A percentile compares a stretch with the other conserved stretches of the same genome.
Conservation (phyloP, 805 yeast species). For the Candida chauliodis region DNA sequence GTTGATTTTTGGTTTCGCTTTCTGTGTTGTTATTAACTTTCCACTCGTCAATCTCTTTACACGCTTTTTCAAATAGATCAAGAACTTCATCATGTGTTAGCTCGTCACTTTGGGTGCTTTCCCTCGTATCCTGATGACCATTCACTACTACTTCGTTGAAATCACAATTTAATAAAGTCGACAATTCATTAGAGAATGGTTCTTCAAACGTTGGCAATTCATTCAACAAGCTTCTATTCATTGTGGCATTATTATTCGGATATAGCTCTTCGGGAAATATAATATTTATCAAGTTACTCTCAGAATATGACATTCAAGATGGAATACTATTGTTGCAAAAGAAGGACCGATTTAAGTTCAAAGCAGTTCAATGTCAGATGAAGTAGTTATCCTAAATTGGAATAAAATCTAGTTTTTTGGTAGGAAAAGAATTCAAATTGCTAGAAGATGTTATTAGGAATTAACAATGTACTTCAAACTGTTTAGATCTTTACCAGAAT, state of each 20-base stretch:
- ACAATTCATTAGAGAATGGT: background rate
- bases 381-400: too few species aligned
- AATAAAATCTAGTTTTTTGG: too few species aligned
- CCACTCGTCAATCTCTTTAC: constrained; percentile 11
- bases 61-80: constrained; percentile 9
- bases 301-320: constrained; percentile 1
- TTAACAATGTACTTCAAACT: too few species aligned
- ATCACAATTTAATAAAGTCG: background rate
- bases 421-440: background rate
- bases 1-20: too few species aligned
- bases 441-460: background rate
- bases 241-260: background rate
- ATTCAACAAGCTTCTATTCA: background rate
- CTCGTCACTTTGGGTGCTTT: background rate
- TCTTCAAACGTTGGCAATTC: background rate
- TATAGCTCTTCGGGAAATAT: constrained; percentile 6
- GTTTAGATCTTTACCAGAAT: background rate
- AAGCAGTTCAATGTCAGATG: constrained; percentile 5
- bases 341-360: background rate
- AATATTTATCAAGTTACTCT: background rate
- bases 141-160: background rate
- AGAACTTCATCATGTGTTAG: constrained; percentile 5
- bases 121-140: background rate
- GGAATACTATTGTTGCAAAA: background rate
- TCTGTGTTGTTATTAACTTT: constrained; percentile 1